Evolutionary conservation across 2,329 filamentous ascomycete species (phyloP), one percentile per base, ranked within the genome.

Genomic region (Chaetomium sp.): DNA sequence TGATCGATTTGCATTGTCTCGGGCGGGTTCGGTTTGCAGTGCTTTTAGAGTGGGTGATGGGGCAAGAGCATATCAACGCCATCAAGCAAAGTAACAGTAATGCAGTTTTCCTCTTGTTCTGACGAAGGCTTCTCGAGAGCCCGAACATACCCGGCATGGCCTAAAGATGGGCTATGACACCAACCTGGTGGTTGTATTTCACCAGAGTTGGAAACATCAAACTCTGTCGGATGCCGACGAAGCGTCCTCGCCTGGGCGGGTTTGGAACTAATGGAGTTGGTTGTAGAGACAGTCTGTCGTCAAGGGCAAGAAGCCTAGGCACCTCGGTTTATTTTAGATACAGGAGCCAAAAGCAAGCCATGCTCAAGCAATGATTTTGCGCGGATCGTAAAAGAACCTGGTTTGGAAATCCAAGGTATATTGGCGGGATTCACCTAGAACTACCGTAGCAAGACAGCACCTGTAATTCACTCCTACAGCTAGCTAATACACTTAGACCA

Each of bases 1-100:
- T 47, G 7, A 23, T 31, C 27, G 58, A 47, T 38, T 62, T 62
- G 63, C 63, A 62, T 65, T 61, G 56, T 42, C 35, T 25, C 19
- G 47, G 49, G 27, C n/a, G 55, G 59, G 42, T 50, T 50, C 8
- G 54, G 57, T 42, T 57, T 13, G 38, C 42, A 23, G 8, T 38
- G 51, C 29, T 33, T 38, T 64, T 51, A 50, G 56, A 60, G 38
- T 19, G 29, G 47, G 38, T n/a, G 13, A 6, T 33, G 61, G 21
- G 35, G 38, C 47, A 54, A n/a, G 25, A 42, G 31, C 33, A 35
- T 29, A 49, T 23, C 38, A 25, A 45, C 45, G 55, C 55, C 54
- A 38, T 47, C 49, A 29, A 58, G 55, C 38, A 31, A 58, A 35
- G 31, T 42, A 38, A 63, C 62, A 49, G 27, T 55, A 63, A 63